These are phyloP conservation scores for Phylloporus rhodoxanthus DNA, from an alignment of 768 basidiomycete species.

Conservation along the genomic window DNA sequence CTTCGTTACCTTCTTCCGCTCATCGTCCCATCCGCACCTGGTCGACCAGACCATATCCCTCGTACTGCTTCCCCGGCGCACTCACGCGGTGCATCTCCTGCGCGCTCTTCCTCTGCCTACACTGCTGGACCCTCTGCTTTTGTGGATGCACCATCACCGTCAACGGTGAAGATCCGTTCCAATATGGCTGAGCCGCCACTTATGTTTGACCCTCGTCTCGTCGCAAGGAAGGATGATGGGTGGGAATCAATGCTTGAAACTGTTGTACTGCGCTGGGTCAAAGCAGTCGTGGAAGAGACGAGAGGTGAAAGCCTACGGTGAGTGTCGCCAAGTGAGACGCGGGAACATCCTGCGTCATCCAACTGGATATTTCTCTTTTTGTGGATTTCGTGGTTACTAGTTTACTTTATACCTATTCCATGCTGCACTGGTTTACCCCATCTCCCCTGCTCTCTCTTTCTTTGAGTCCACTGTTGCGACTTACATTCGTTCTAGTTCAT, in stretches of 20 bases:
- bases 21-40: conserved; percentile 41
- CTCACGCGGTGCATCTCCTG: conserved; percentile 22
- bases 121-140: background rate
- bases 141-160: conserved; percentile 20
- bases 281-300: conserved; percentile 62
- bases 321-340: conserved; percentile 1
- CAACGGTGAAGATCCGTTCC: conserved; percentile 34
- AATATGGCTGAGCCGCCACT: conserved; percentile 43
- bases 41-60: conserved; percentile 24
- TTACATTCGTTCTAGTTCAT: conserved; percentile 4
- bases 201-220: conserved; percentile 64
- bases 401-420: conserved; percentile 12
- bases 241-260: conserved; percentile 79
- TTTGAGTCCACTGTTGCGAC: background rate
- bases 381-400: conserved; percentile 2
- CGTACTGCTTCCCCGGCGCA: conserved; percentile 21
- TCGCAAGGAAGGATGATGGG: conserved; percentile 68
- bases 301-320: conserved; percentile 34
- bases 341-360: background rate
- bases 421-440: conserved; percentile 1
- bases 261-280: conserved; percentile 60
- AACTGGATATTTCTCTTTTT: conserved; percentile 1
- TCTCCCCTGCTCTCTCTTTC: background rate
- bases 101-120: conserved; percentile 15
- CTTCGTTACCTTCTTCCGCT: conserved; percentile 76